phyloP scores from a whole-genome alignment of 257 asterid species.

The Scutellaria galericulata region DNA sequence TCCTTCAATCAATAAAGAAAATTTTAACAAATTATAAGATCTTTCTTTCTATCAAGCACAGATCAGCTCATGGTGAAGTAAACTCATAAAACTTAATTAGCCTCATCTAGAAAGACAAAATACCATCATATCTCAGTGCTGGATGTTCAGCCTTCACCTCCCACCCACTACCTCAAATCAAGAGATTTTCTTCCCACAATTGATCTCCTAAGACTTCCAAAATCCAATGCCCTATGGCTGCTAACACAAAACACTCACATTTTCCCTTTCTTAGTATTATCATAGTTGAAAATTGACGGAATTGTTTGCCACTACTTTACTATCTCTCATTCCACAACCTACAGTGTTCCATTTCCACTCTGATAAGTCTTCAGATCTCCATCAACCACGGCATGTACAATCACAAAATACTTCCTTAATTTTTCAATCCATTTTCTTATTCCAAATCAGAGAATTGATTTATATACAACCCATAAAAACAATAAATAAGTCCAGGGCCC shows the following conservation, averaged over 20 bases:
- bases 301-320: not conserved
- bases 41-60: slow-evolving; percentile 1
- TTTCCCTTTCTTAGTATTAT: slow-evolving; percentile 14
- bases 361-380: slow-evolving; percentile 23
- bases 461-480: not conserved
- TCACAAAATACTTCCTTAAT: slow-evolving; percentile 13
- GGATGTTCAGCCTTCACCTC: slow-evolving; percentile 12
- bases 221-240: not conserved
- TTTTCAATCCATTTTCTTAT: not conserved
- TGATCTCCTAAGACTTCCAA: slow-evolving; percentile 26
- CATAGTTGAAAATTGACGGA: slow-evolving; percentile 1
- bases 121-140: slow-evolving; percentile 8
- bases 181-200: slow-evolving; percentile 12
- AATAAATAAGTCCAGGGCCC: slow-evolving; percentile 22
- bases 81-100: slow-evolving; percentile 21
- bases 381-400: slow-evolving; percentile 21
- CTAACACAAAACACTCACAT: not conserved
- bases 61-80: slow-evolving; percentile 15
- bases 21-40: not conserved
- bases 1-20: not conserved
- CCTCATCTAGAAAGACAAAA: slow-evolving; percentile 26
- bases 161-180: not conserved
- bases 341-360: slow-evolving; percentile 2
- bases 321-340: slow-evolving; percentile 8
- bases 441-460: slow-evolving; percentile 12